Evolutionary conservation across 1,139 yeast species (phyloP).

Genomic region (Yamadazyma membranifaciens): DNA sequence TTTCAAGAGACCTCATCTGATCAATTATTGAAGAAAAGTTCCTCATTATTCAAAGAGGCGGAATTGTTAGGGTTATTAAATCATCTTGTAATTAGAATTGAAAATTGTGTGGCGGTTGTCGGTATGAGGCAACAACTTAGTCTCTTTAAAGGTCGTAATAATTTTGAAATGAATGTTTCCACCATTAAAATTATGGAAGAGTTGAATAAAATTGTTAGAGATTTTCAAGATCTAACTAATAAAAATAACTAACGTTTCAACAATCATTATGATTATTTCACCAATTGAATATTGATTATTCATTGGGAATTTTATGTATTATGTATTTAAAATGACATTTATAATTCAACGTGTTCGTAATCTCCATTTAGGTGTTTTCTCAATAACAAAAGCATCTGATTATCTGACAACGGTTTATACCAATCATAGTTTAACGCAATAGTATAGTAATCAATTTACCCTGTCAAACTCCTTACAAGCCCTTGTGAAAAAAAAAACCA

Average conservation of each 20-base stretch:
- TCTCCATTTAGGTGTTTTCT: no score
- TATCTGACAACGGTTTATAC: no score
- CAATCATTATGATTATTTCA: no score
- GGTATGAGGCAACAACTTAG: slow-evolving; percentile 35
- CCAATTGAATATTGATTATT: no score
- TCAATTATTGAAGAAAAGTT: slow-evolving; percentile 22
- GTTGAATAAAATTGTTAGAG: slow-evolving; percentile 17
- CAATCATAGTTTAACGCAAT: no score
- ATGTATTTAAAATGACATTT: no score
- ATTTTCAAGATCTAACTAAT: slow-evolving; percentile 7
- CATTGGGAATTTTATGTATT: no score
- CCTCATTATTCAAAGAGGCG: slow-evolving; percentile 28
- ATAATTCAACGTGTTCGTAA: no score
- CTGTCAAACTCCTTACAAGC: no score
- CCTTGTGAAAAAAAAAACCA: neutral
- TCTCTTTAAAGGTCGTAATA: slow-evolving; percentile 20
- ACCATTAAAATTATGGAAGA: slow-evolving; percentile 28
- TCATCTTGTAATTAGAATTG: slow-evolving; percentile 63
- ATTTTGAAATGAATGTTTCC: slow-evolving; percentile 21
- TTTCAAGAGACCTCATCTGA: slow-evolving; percentile 28
- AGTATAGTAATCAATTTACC: no score
- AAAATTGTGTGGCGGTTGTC: slow-evolving; percentile 46
- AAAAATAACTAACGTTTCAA: no score
- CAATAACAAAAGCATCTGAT: no score
- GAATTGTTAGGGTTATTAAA: slow-evolving; percentile 52